A percentile compares a stretch with the other conserved stretches of the same genome.
phyloP scores from a whole-genome alignment of 2,329 filamentous ascomycete genomes.

The Cadophora sp. region DNA sequence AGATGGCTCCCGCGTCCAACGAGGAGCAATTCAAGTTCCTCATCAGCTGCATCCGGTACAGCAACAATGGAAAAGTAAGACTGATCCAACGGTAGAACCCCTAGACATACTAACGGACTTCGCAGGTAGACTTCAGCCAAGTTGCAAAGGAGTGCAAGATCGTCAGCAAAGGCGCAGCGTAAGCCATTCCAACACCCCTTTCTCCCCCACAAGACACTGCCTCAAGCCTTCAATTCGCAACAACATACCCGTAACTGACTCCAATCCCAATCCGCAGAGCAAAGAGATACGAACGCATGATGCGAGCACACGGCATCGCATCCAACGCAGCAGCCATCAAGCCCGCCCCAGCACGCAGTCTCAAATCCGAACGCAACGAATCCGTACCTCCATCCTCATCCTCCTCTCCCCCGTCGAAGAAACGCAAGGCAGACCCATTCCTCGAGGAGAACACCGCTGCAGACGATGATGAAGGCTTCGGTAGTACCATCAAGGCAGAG shows the following conservation, averaged over 20 bases:
- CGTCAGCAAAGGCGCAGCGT: constrained; percentile 73
- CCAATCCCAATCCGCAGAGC: constrained; percentile 52
- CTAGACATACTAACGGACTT: constrained; percentile 8
- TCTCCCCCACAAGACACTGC: not conserved
- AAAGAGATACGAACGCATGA: constrained; percentile 71
- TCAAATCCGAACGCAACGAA: constrained; percentile 30
- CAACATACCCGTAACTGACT: constrained; percentile 9
- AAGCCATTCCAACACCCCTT: constrained; percentile 50
- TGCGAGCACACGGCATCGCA: constrained; percentile 62
- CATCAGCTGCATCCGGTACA: constrained; percentile 68
- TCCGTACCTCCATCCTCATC: constrained; percentile 14
- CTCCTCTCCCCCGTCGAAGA: constrained; percentile 32
- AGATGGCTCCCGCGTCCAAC: constrained; percentile 58
- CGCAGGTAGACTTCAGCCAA: constrained; percentile 67
- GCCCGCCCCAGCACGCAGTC: constrained; percentile 29
- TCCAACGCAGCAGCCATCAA: constrained; percentile 40
- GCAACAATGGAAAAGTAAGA: constrained; percentile 63
- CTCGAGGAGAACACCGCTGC: constrained; percentile 32
- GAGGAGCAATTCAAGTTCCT: constrained; percentile 70
- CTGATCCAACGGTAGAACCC: constrained; percentile 29
- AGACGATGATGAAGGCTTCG: constrained; percentile 37
- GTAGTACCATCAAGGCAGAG: constrained; percentile 32
- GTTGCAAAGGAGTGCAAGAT: constrained; percentile 71
- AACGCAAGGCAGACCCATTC: constrained; percentile 37
- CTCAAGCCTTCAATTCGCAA: not conserved